Conservation (phyloP, 2,329 filamentous ascomycete genomes). For the Penicillium sp. region DNA sequence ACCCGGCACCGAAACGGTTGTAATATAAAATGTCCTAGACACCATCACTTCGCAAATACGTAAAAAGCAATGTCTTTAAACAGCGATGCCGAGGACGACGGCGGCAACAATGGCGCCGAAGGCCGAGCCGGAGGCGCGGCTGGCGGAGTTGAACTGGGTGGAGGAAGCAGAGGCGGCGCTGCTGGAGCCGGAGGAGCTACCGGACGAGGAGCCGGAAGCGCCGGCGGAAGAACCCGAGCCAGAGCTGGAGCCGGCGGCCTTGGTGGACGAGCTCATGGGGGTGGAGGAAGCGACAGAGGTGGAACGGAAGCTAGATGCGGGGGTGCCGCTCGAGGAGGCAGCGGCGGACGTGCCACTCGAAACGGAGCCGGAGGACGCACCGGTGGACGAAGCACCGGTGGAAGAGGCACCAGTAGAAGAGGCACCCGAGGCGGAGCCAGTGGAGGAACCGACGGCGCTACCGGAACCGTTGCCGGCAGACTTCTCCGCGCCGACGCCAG, state of each 20-base stretch:
- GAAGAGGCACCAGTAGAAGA: constrained; percentile 4
- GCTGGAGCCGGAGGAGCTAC: constrained; percentile 4
- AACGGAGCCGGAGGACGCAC: not conserved
- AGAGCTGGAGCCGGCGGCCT: constrained; percentile 12
- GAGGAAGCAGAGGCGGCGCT: constrained; percentile 4
- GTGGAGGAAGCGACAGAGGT: constrained; percentile 8
- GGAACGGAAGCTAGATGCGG: constrained; percentile 1
- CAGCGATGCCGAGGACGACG: constrained; percentile 22
- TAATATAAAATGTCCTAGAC: not conserved
- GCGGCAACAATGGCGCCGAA: constrained; percentile 19
- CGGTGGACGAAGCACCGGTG: constrained; percentile 8
- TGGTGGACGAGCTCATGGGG: constrained; percentile 1
- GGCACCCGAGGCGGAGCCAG: not conserved
- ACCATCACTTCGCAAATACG: constrained; percentile 15
- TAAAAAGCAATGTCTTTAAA: constrained; percentile 12
- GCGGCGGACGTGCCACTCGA: not conserved
- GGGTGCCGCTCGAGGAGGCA: constrained; percentile 1
- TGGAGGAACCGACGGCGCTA: not conserved
- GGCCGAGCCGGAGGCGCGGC: constrained; percentile 14
- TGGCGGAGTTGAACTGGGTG: not conserved
- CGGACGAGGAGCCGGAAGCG: not conserved
- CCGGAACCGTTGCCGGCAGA: not conserved
- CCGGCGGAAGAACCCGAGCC: not conserved
- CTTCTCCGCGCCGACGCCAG: not conserved
- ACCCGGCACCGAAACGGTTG: not conserved